Evolutionary conservation across 495 filamentous ascomycete species (phyloP).

Genomic region (Neurospora sp.): DNA sequence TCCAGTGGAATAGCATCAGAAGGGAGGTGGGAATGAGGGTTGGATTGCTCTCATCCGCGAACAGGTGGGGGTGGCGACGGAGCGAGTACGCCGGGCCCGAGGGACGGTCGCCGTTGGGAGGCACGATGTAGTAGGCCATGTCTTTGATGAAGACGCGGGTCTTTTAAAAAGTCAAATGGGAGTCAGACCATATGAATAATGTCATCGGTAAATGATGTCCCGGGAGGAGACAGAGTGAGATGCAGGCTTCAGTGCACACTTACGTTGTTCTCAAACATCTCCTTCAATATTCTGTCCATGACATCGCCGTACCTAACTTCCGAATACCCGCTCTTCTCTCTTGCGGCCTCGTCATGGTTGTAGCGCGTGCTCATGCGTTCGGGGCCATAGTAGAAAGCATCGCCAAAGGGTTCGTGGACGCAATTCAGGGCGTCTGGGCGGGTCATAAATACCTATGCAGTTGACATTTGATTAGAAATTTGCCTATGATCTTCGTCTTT

Average conservation of each 20-base stretch:
- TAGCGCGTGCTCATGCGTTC: conserved; percentile 74
- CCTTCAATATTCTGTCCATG: conserved; percentile 56
- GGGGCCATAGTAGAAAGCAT: conserved; percentile 91
- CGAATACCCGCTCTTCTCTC: conserved; percentile 64
- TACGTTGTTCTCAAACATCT: conserved; percentile 43
- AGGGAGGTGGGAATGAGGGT: conserved; percentile 67
- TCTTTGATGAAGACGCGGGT: conserved; percentile 98
- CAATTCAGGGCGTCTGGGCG: conserved; percentile 66
- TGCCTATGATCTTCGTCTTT: background rate
- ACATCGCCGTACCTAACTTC: conserved; percentile 67
- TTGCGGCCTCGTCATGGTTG: conserved; percentile 56
- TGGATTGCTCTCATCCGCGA: conserved; percentile 62
- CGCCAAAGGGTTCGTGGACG: conserved; percentile 91
- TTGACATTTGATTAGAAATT: background rate
- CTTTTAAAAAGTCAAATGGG: conserved; percentile 28
- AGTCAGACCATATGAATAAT: background rate
- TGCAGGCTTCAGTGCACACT: background rate
- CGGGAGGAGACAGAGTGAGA: background rate
- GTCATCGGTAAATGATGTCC: background rate
- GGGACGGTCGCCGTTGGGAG: conserved; percentile 46
- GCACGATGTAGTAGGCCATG: conserved; percentile 80
- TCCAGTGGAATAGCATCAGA: conserved; percentile 73
- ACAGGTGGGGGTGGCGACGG: conserved; percentile 21
- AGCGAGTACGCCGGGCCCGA: conserved; percentile 8
- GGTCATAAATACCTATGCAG: conserved; percentile 84